Percentiles rank a stretch among this genome's conserved stretches.
Conservation (phyloP, 495 filamentous ascomycete species). For the Poronia punctata region DNA sequence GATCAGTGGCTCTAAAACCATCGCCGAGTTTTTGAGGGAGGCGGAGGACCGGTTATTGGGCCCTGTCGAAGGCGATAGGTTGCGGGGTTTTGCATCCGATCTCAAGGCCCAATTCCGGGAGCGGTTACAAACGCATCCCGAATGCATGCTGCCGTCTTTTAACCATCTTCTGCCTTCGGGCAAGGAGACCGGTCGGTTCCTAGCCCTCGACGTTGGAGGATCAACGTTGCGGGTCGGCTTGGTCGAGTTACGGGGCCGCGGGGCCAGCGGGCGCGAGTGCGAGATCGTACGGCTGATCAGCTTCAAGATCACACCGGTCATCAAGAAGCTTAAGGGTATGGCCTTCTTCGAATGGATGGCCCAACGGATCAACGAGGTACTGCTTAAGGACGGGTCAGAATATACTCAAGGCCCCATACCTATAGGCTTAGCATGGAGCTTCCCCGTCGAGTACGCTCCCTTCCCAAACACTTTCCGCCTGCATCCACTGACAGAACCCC, state of each 20-base stretch:
- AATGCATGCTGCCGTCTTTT: constrained; percentile 57
- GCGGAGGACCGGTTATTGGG: constrained; percentile 33
- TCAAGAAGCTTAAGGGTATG: constrained; percentile 39
- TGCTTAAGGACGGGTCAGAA: constrained; percentile 29
- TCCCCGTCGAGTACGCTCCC: constrained; percentile 68
- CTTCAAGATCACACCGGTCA: constrained; percentile 43
- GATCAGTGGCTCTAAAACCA: constrained; percentile 15
- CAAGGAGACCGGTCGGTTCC: constrained; percentile 56
- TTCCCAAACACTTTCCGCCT: neutral
- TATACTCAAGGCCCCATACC: constrained; percentile 31
- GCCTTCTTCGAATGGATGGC: constrained; percentile 79
- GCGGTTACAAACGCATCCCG: constrained; percentile 36
- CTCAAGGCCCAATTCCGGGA: constrained; percentile 43
- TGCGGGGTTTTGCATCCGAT: constrained; percentile 32
- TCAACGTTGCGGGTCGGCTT: constrained; percentile 75
- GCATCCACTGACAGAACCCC: constrained; percentile 13
- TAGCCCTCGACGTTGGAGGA: constrained; percentile 61
- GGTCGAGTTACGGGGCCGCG: constrained; percentile 58
- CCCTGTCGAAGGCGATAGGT: constrained; percentile 28
- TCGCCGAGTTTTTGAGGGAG: constrained; percentile 25
- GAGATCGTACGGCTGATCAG: constrained; percentile 39
- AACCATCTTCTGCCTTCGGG: constrained; percentile 67
- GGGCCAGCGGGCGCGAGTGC: constrained; percentile 27
- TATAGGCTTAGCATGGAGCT: constrained; percentile 79
- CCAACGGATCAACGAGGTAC: constrained; percentile 56